Percentiles rank a stretch among this genome's conserved stretches.
Evolutionary conservation across 805 yeast genomes (phyloP).

Genomic region (Zygosaccharomyces rouxii): DNA sequence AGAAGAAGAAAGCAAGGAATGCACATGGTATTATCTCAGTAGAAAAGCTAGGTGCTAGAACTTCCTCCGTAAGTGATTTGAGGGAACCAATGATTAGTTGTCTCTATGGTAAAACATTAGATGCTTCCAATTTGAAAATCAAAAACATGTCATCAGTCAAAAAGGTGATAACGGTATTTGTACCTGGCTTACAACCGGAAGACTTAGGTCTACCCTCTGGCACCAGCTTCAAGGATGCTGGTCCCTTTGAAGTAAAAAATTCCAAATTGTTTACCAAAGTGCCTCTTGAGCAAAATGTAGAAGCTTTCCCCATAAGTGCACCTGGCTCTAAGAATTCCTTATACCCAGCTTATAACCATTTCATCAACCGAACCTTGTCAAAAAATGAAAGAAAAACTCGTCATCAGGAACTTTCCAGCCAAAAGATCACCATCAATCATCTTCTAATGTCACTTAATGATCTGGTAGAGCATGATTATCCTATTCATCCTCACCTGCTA

Average conservation of each 20-base stretch:
- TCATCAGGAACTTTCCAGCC: conserved; percentile 27
- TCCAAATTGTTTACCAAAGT: conserved; percentile 3
- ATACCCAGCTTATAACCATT: conserved; percentile 50
- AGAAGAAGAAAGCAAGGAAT: neutral
- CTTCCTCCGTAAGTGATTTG: neutral
- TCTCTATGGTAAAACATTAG: neutral
- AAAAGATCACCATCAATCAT: conserved; percentile 46
- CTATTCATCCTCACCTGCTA: conserved; percentile 47
- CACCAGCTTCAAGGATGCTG: conserved; percentile 15
- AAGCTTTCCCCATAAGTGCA: conserved; percentile 46
- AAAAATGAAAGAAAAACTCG: conserved; percentile 50
- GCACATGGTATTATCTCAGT: neutral
- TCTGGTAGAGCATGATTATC: conserved; percentile 50
- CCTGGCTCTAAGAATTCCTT: conserved; percentile 65
- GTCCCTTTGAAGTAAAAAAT: conserved; percentile 7
- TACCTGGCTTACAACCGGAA: conserved; percentile 57
- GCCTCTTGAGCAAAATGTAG: conserved; percentile 1
- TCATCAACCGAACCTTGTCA: conserved; percentile 53
- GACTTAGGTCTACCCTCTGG: conserved; percentile 37
- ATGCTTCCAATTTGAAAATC: neutral
- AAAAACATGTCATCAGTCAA: conserved; percentile 34
- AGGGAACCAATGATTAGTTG: conserved; percentile 1
- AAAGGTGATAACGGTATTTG: conserved; percentile 54
- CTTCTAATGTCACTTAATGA: conserved; percentile 49
- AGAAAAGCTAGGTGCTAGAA: neutral